phyloP scores from a whole-genome alignment of 129 eudicot species.

The Flaveria ramosissima region DNA sequence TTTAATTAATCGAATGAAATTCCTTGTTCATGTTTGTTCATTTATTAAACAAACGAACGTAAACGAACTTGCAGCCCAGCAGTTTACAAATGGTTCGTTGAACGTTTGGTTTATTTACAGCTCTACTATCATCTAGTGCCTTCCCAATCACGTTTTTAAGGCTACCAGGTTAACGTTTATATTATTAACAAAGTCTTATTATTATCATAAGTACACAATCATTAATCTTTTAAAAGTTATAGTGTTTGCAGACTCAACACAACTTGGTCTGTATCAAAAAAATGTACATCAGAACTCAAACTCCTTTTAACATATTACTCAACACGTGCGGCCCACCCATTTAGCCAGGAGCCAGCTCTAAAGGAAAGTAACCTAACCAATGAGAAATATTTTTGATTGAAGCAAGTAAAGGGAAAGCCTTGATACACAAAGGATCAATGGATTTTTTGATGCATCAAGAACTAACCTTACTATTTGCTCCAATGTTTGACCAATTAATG shows the following conservation, averaged over 20 bases:
- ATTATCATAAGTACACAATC: neutral
- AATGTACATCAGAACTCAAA: neutral
- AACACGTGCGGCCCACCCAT: neutral
- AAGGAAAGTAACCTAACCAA: neutral
- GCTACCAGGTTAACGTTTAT: too few relatives aligned
- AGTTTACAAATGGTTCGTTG: too few relatives aligned
- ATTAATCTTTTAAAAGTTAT: neutral
- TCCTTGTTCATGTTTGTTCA: too few relatives aligned
- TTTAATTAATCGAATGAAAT: too few relatives aligned
- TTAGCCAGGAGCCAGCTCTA: neutral
- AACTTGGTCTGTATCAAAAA: neutral
- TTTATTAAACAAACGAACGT: too few relatives aligned
- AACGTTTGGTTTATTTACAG: too few relatives aligned
- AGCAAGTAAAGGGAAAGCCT: neutral
- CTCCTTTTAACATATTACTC: neutral
- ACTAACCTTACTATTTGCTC: neutral
- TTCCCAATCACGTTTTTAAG: too few relatives aligned
- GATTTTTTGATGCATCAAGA: neutral
- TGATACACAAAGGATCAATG: neutral
- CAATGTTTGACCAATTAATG: neutral
- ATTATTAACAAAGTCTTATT: too few relatives aligned
- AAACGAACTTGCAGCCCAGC: too few relatives aligned
- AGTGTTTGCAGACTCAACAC: neutral
- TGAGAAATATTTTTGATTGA: neutral
- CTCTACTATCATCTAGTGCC: too few relatives aligned